These are phyloP conservation scores for Hemileccinum impolitum DNA, from an alignment of 768 basidiomycete genomes.

Conservation along the genomic window DNA sequence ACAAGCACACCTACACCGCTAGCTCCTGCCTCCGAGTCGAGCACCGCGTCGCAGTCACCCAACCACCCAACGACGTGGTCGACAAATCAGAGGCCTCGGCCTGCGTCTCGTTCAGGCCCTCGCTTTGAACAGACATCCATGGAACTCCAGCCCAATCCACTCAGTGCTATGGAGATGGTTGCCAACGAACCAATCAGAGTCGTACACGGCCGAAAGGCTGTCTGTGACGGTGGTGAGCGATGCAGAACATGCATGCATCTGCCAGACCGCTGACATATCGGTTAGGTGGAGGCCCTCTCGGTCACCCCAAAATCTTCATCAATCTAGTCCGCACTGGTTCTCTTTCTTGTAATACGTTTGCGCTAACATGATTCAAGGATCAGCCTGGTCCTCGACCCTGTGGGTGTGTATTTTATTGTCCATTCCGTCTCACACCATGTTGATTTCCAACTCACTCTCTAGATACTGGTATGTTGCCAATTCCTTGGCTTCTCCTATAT, in stretches of 20 bases:
- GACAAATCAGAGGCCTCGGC: slow-evolving; percentile 71
- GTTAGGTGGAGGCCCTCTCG: slow-evolving; percentile 88
- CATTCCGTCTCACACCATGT: not conserved
- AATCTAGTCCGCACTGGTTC: slow-evolving; percentile 66
- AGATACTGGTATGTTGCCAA: slow-evolving; percentile 46
- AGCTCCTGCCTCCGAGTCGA: slow-evolving; percentile 21
- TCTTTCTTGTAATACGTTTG: not conserved
- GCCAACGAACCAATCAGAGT: slow-evolving; percentile 80
- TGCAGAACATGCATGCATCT: not conserved
- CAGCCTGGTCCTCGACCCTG: slow-evolving; percentile 83
- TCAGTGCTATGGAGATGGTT: slow-evolving; percentile 90
- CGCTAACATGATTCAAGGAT: slow-evolving; percentile 50
- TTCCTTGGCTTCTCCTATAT: not conserved
- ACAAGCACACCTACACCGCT: slow-evolving; percentile 9
- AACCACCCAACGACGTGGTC: slow-evolving; percentile 86
- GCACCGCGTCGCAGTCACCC: slow-evolving; percentile 66
- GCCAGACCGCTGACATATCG: slow-evolving; percentile 12
- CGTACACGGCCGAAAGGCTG: slow-evolving; percentile 78
- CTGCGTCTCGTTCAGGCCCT: slow-evolving; percentile 55
- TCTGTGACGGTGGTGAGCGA: slow-evolving; percentile 91
- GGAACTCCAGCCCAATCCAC: slow-evolving; percentile 83
- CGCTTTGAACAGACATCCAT: slow-evolving; percentile 92
- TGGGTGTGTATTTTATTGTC: slow-evolving; percentile 59
- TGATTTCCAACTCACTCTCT: slow-evolving; percentile 13
- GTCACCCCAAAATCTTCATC: slow-evolving; percentile 96